Evolutionary conservation across 2,329 filamentous ascomycete genomes (phyloP), one percentile per base, ranked within the genome.

Genomic region (Septoria petroselini): DNA sequence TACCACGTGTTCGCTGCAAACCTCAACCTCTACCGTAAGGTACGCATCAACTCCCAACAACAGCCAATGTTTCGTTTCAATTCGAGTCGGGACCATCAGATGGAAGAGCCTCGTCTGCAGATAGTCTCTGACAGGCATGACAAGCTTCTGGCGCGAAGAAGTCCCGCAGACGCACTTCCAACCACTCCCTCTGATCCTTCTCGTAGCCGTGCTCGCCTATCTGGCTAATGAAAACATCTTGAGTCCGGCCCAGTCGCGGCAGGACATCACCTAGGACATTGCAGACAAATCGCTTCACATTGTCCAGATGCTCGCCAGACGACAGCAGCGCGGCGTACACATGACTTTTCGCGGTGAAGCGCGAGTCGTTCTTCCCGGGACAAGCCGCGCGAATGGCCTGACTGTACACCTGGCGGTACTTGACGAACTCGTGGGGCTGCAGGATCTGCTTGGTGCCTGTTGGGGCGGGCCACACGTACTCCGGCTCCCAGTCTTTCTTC

Each of bases 301-400:
- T 40, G 17, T 51, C 35, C 12, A 56, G 54, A 14, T 37, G 39
- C 46, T 54, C 56, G 14, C 50, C 38, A 8, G 48, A 50, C n/a
- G 45, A 18, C 17, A 54, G 37, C 6, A 56, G 40, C 7, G 49
- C 44, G 11, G 45, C 46, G 25, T 56, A 58, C 29, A 56, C 48
- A 37, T 58, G 56, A n/a, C 53, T 56, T 31, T 56, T 54, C 9
- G 53, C 44, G 6, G 56, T 54, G 35, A 54, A 56, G 2, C 39
- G 30, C 14, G 48, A 50, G 31, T 54, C 53, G 9, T 41, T 47
- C 4, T 46, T 33, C 3, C 42, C 40, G 8, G 40, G 35, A 15
- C 45, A 58, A 3, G 40, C 53, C 29, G 56, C 53, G 8, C 48
- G 39, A n/a, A 58, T 45, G 39, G 52, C 46, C n/a, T 31, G 34